Evolutionary conservation across 345 rosid genomes (phyloP).

Genomic region (Conringia planisiliqua): DNA sequence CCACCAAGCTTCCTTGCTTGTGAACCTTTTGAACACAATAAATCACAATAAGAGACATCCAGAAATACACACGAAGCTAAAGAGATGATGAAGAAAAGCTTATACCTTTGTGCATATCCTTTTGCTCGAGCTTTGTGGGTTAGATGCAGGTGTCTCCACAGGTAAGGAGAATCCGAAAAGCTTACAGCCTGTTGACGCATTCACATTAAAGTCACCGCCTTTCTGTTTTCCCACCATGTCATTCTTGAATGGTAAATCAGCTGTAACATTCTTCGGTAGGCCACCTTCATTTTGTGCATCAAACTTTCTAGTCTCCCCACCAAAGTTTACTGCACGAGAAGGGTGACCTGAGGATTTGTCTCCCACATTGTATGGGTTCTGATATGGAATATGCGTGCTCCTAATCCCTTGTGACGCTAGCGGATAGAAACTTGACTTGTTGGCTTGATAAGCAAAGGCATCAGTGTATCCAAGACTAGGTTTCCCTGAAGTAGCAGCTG

Average conservation of each 20-base stretch:
- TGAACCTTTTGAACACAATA: conserved; percentile 56
- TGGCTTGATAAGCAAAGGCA: conserved; percentile 48
- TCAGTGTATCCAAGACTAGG: conserved; percentile 41
- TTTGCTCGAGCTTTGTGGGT: conserved; percentile 66
- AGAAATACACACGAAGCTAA: not conserved
- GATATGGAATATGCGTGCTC: conserved; percentile 48
- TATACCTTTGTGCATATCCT: conserved; percentile 90
- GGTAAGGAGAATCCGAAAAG: conserved; percentile 81
- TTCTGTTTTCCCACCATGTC: conserved; percentile 39
- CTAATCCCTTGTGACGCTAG: conserved; percentile 50
- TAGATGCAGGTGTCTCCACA: conserved; percentile 46
- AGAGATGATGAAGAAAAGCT: conserved; percentile 8
- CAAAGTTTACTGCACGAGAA: conserved; percentile 9
- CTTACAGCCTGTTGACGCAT: conserved; percentile 54
- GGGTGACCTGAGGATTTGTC: conserved; percentile 30
- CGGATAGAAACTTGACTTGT: conserved; percentile 46
- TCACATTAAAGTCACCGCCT: conserved; percentile 35
- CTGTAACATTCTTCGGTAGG: conserved; percentile 35
- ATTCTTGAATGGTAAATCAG: conserved; percentile 39
- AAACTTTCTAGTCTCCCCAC: conserved; percentile 42
- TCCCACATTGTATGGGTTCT: conserved; percentile 42
- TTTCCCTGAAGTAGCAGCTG: conserved; percentile 52
- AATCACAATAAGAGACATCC: not conserved
- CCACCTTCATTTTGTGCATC: conserved; percentile 39
- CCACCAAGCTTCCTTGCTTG: conserved; percentile 94